Conservation (phyloP, 2,329 filamentous ascomycete genomes). For the Aureobasidium mangrovei region DNA sequence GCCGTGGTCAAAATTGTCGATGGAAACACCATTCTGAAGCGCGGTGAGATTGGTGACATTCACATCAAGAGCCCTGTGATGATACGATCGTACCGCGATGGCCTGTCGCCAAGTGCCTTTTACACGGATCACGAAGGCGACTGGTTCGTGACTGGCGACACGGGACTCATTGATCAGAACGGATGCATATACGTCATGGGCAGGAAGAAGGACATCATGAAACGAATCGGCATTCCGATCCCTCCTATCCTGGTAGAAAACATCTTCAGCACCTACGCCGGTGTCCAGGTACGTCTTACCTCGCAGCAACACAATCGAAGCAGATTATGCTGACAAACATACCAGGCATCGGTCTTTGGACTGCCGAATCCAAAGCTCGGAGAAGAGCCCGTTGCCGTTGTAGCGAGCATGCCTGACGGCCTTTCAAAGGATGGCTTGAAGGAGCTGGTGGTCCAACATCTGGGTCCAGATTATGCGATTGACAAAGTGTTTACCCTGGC, state of each 20-base stretch:
- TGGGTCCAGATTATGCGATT: slow-evolving; percentile 1
- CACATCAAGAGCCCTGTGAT: neutral
- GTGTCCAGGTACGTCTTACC: neutral
- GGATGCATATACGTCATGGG: neutral
- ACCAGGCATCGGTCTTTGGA: neutral
- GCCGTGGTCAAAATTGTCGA: neutral
- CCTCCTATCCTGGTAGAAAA: slow-evolving; percentile 4
- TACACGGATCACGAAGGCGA: neutral
- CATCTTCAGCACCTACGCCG: neutral
- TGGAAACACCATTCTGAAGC: neutral
- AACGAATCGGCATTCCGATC: neutral
- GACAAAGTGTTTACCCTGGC: slow-evolving; percentile 2
- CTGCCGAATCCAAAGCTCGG: neutral
- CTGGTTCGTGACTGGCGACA: slow-evolving; percentile 6
- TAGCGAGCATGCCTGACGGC: neutral
- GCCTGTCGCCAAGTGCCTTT: neutral
- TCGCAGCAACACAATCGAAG: no score
- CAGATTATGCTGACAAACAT: no score
- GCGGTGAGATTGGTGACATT: neutral
- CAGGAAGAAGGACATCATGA: slow-evolving; percentile 8
- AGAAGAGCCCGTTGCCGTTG: neutral
- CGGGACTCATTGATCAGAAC: neutral
- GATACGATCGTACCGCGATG: neutral
- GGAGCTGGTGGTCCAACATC: neutral
- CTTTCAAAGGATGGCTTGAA: neutral